A percentile compares a stretch with the other conserved stretches of the same genome.
Evolutionary conservation across 2,329 filamentous ascomycete genomes (phyloP).

Genomic region (Botrytis elliptica): DNA sequence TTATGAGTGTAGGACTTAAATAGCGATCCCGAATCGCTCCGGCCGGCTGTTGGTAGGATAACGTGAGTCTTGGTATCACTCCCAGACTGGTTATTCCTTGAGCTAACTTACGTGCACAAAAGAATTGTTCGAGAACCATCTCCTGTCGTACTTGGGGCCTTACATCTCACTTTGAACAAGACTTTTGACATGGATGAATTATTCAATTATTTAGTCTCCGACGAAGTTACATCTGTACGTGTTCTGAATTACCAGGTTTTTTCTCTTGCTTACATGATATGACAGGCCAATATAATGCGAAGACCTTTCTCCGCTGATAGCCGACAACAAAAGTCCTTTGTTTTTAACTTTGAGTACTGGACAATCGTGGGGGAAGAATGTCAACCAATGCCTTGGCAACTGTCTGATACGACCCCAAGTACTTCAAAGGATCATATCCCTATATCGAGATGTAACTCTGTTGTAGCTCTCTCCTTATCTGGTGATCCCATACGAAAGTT

Average conservation of each 20-base stretch:
- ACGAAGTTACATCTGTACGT: slow-evolving; percentile 45
- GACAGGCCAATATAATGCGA: slow-evolving; percentile 25
- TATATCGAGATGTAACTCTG: slow-evolving; percentile 57
- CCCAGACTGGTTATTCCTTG: background rate
- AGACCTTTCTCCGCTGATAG: slow-evolving; percentile 38
- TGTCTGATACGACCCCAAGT: slow-evolving; percentile 45
- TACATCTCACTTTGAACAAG: slow-evolving; percentile 56
- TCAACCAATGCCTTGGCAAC: slow-evolving; percentile 59
- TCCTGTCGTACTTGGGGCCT: slow-evolving; percentile 57
- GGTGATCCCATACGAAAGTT: slow-evolving; percentile 52
- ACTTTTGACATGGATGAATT: slow-evolving; percentile 64
- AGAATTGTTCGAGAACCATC: slow-evolving; percentile 58
- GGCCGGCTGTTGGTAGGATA: slow-evolving; percentile 31
- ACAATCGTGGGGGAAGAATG: slow-evolving; percentile 57
- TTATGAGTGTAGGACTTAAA: slow-evolving; percentile 31
- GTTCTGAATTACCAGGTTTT: slow-evolving; percentile 28
- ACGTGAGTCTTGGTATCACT: slow-evolving; percentile 22
- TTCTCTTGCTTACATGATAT: slow-evolving; percentile 8
- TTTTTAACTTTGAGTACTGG: slow-evolving; percentile 66
- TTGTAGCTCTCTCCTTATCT: slow-evolving; percentile 57
- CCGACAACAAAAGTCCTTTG: slow-evolving; percentile 55
- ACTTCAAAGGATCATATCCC: slow-evolving; percentile 53
- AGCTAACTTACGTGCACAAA: background rate
- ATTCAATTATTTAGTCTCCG: slow-evolving; percentile 53
- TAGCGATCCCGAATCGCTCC: slow-evolving; percentile 25